phyloP scores from a whole-genome alignment of 768 basidiomycete genomes.

The Lactifluus piperatus region DNA sequence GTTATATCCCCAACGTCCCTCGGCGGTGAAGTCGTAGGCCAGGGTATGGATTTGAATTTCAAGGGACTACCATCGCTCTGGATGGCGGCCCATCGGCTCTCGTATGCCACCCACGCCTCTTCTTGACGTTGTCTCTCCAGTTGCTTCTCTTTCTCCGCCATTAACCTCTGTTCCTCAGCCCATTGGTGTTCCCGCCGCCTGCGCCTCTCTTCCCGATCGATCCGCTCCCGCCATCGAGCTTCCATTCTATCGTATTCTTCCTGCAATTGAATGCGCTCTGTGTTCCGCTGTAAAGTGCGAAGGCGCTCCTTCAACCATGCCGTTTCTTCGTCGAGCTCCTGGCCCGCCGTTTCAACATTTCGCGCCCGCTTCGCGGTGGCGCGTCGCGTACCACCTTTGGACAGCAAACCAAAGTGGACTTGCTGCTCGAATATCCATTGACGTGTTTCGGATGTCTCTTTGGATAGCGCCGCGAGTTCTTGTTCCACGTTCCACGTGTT shows the following conservation, averaged over 20 bases:
- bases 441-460: conserved; percentile 44
- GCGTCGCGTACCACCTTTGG: neutral
- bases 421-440: conserved; percentile 61
- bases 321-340: conserved; percentile 4
- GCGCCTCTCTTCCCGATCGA: conserved; percentile 40
- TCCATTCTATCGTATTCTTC: conserved; percentile 51
- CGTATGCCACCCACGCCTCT: conserved; percentile 57
- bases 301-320: conserved; percentile 9
- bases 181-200: conserved; percentile 20
- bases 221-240: conserved; percentile 39
- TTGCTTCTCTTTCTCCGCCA: conserved; percentile 29
- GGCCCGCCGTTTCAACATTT: neutral
- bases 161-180: conserved; percentile 40
- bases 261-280: conserved; percentile 37
- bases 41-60: conserved; percentile 57
- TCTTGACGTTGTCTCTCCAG: conserved; percentile 35
- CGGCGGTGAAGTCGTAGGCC: conserved; percentile 50
- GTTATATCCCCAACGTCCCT: conserved; percentile 40
- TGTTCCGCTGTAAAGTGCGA: conserved; percentile 14
- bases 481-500: conserved; percentile 43
- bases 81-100: conserved; percentile 53
- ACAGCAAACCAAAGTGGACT: conserved; percentile 18
- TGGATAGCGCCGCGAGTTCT: conserved; percentile 36
- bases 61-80: conserved; percentile 33
- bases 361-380: neutral